These are phyloP conservation scores for Termitomyces sp. DNA, from an alignment of 768 basidiomycete species.

Conservation along the genomic window DNA sequence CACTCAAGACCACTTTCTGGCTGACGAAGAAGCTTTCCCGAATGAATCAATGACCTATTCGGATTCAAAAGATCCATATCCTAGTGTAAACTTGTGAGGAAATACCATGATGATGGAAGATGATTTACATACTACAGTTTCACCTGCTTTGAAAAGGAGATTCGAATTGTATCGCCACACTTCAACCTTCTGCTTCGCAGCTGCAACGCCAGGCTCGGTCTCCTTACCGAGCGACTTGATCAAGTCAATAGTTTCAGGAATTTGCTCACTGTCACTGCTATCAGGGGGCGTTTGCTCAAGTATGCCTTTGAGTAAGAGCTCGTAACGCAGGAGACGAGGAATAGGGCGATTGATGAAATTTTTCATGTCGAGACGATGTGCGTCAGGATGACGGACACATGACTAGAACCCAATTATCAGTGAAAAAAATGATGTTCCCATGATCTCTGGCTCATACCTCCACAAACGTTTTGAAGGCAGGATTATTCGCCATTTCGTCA, in stretches of 20 bases:
- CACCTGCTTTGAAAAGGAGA: conserved; percentile 74
- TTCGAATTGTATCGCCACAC: conserved; percentile 82
- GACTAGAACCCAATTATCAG: conserved; percentile 19
- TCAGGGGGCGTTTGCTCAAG: conserved; percentile 65
- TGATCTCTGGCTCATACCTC: conserved; percentile 44
- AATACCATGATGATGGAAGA: neutral
- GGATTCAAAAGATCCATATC: conserved; percentile 90
- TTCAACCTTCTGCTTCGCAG: conserved; percentile 85
- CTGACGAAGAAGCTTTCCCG: conserved; percentile 78
- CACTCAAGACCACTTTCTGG: conserved; percentile 85
- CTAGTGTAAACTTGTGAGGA: conserved; percentile 18
- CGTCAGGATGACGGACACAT: conserved; percentile 60
- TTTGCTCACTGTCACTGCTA: conserved; percentile 77
- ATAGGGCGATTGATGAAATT: conserved; percentile 91
- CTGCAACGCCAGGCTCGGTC: conserved; percentile 79
- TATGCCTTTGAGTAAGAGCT: conserved; percentile 76
- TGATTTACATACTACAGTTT: conserved; percentile 43
- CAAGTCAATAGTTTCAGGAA: conserved; percentile 82
- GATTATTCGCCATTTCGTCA: conserved; percentile 80
- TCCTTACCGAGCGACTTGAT: conserved; percentile 85
- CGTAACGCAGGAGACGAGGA: conserved; percentile 83
- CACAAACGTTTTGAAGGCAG: conserved; percentile 74
- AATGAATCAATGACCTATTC: conserved; percentile 77
- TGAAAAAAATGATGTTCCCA: conserved; percentile 11
- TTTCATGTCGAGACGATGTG: conserved; percentile 86